Evolutionary conservation across 2,329 filamentous ascomycete species (phyloP), one percentile per base, ranked within the genome.

Genomic region (Emergomyces pasteurianus): DNA sequence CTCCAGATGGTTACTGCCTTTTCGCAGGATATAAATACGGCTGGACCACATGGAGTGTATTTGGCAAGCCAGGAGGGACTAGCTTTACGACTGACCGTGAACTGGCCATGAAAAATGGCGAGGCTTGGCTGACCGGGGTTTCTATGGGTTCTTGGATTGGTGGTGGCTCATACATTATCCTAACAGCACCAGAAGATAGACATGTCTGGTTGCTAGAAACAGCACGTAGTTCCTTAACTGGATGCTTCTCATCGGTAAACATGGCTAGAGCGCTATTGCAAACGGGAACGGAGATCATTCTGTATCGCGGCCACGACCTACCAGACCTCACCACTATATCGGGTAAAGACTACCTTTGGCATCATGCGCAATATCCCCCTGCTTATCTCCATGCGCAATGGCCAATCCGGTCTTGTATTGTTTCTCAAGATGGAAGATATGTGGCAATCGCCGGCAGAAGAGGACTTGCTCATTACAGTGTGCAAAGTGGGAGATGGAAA

Each of bases 1-100:
- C 94, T 0, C 91, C 92, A 0, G 94, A 99, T 72, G 94, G 94
- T 21, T 96, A 97, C 73, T 96, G 92, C 72, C 81, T 99, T 9
- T 96, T 99, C 74, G 91, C 88, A 50, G 94, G 92, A 1, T 97
- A 92, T 70, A 87, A 94, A 68, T 86, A 87, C 62, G 95, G 94
- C 0, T 99, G 94, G 94, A 88, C 89, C 4, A 92, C 86, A 54
- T 99, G 92, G 92, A 97, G 92, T 72, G 94, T 97, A 43, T 99
- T 95, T 74, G 94, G 94, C 40, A 96, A 96, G 73, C 82, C 87
- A 2, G 87, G 91, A 16, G 91, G 88, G 60, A 90, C 85, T 67
- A 96, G 90, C 70, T 97, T 97, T 71, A 80, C 82, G 7, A 80
- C 83, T 14, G 89, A 95, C 67, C 78, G 79, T 31, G 74, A 77